Evolutionary conservation across 1,139 yeast genomes (phyloP), one percentile per base, ranked within the genome.

Genomic region (Suhomyces panamericanus): DNA sequence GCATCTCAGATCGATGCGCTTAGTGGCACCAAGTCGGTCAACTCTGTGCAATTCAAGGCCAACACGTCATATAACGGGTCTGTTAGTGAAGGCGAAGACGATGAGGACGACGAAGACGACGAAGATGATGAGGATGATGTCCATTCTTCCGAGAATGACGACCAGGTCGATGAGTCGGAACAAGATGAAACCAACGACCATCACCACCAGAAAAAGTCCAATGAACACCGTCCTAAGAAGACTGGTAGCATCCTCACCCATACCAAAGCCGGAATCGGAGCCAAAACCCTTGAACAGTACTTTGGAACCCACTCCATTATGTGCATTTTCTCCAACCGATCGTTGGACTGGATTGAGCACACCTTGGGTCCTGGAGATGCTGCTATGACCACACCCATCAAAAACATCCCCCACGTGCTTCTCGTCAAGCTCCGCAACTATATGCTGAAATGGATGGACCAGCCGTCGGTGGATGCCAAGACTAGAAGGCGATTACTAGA

Each of bases 271-370:
- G 26, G 15, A 9, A 11, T 45, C 7, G 22, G 32, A 6, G 12
- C 46, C 20, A 37, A 38, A 14, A 35, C 41, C 5, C 15, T 46
- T 33, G 61, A 58, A 26, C 49, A 55, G 17, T 72, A 62, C 44
- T 62, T 68, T 33, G 77, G 76, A 9, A 56, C 71, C 22, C 78
- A 73, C 50, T 70, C 76, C 15, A 60, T 70, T 38, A 48, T 70
- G 46, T 62, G 70, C 20, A 67, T 72, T 12, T 66, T 70, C 42
- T 69, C 75, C 8, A 58, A 59, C 13, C 65, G 66, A 39, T 69
- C 75, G 4, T 49, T 71, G 48, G 59, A 56, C 24, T 70, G 73
- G 69, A 67, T 73, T 32, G 59, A 56, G 22, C 51, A 52, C 10
- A 54, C 62, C 5, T 52, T 73, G 22, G 62, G 68, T 0, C 55